A percentile compares a stretch with the other conserved stretches of the same genome.
phyloP scores from a whole-genome alignment of 2,329 filamentous ascomycete genomes.

The Venturia pyrina region DNA sequence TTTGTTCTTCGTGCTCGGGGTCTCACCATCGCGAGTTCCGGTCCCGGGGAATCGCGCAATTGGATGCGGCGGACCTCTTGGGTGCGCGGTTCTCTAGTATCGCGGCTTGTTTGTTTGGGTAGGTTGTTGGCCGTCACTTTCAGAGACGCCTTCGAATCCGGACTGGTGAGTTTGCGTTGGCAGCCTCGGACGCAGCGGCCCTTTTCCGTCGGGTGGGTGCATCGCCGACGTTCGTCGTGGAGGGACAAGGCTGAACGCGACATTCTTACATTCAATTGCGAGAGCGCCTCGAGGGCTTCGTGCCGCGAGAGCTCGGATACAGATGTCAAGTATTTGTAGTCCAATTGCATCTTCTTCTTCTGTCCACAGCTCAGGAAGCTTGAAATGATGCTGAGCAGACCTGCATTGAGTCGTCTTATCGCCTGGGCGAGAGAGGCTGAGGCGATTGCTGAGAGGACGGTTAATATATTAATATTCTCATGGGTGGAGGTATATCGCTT shows the following conservation, averaged over 20 bases:
- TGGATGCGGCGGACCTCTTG: slow-evolving; percentile 24
- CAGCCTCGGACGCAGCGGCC: slow-evolving; percentile 14
- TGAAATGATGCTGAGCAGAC: slow-evolving; percentile 36
- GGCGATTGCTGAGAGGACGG: slow-evolving; percentile 27
- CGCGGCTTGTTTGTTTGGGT: background rate
- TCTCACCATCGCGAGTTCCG: slow-evolving; percentile 28
- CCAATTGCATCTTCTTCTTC: slow-evolving; percentile 20
- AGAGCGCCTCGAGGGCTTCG: slow-evolving; percentile 34
- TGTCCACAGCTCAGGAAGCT: slow-evolving; percentile 29
- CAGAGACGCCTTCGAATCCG: slow-evolving; percentile 16
- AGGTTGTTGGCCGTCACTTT: background rate
- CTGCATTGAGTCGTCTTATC: slow-evolving; percentile 36
- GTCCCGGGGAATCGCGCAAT: slow-evolving; percentile 23
- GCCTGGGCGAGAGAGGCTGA: slow-evolving; percentile 36
- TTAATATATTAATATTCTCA: background rate
- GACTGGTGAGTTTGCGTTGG: slow-evolving; percentile 19
- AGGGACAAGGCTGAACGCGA: slow-evolving; percentile 20
- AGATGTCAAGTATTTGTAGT: slow-evolving; percentile 35
- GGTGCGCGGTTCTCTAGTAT: slow-evolving; percentile 10
- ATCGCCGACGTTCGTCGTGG: background rate
- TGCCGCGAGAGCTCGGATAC: slow-evolving; percentile 35
- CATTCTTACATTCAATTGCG: slow-evolving; percentile 29
- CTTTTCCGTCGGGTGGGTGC: slow-evolving; percentile 7
- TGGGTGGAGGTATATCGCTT: slow-evolving; percentile 15
- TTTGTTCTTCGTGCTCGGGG: slow-evolving; percentile 21